Percentiles rank a stretch among this genome's conserved stretches.
Conservation (phyloP, 2,329 filamentous ascomycete species). For the Ceratocystis eucalypticola region DNA sequence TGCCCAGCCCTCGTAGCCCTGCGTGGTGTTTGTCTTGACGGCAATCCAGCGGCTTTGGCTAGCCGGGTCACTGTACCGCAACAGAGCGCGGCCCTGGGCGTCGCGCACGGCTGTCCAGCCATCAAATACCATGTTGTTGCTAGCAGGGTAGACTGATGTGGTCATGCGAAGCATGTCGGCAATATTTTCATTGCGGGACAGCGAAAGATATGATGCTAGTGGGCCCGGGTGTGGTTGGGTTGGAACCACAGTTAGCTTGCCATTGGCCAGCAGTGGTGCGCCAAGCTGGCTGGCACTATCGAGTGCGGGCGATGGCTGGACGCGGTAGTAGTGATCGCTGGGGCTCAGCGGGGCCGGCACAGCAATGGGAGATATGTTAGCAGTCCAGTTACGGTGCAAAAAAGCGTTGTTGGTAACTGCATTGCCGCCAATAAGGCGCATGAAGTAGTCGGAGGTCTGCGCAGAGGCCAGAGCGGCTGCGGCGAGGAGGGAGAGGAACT, state of each 20-base stretch:
- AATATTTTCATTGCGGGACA: conserved; percentile 6
- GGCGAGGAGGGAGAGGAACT: neutral
- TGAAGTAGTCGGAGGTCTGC: conserved; percentile 17
- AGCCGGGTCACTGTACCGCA: conserved; percentile 11
- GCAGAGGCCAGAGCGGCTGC: conserved; percentile 9
- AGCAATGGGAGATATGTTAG: conserved; percentile 12
- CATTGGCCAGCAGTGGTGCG: neutral
- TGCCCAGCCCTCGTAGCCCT: conserved; percentile 16
- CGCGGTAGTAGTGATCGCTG: conserved; percentile 17
- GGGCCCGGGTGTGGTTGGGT: conserved; percentile 16
- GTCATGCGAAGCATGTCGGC: conserved; percentile 7
- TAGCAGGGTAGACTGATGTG: conserved; percentile 8
- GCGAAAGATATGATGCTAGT: conserved; percentile 7
- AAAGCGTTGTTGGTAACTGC: conserved; percentile 13
- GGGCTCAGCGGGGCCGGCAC: conserved; percentile 14
- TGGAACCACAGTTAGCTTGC: conserved; percentile 14
- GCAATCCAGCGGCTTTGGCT: conserved; percentile 14
- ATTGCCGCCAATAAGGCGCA: conserved; percentile 17
- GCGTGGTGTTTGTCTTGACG: conserved; percentile 17
- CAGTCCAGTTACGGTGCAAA: conserved; percentile 17
- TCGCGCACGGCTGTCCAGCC: conserved; percentile 7
- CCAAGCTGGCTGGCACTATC: conserved; percentile 1
- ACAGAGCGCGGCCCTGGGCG: conserved; percentile 6
- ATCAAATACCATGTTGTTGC: conserved; percentile 10
- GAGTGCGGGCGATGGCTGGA: conserved; percentile 12